These are phyloP conservation scores for Lobulomyces angularis DNA, from an alignment of 192 early-diverging fungal species.

Conservation along the genomic window DNA sequence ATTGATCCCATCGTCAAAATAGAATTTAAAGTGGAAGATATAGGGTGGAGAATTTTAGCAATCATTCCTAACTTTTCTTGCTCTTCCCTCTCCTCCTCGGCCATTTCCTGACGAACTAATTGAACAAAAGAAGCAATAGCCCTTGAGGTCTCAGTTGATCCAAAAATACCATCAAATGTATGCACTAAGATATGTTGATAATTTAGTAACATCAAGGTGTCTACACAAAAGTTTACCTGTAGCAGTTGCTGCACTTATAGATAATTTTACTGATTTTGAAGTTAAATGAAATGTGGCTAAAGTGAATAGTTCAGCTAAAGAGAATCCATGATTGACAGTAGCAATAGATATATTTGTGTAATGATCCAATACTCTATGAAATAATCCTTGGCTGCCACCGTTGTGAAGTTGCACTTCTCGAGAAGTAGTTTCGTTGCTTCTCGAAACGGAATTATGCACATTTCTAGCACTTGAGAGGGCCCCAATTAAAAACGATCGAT, in stretches of 20 bases:
- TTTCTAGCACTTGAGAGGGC: conserved; percentile 1
- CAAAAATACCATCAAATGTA: conserved; percentile 89
- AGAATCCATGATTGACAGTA: conserved; percentile 46
- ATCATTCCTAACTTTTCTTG: not conserved
- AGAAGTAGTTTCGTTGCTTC: not conserved
- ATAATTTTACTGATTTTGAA: conserved; percentile 50
- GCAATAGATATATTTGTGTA: conserved; percentile 45
- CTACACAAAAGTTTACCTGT: conserved; percentile 1
- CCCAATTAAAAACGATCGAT: not conserved
- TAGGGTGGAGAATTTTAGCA: conserved; percentile 7
- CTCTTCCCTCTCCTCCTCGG: conserved; percentile 53
- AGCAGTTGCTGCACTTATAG: conserved; percentile 31
- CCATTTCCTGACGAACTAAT: conserved; percentile 61
- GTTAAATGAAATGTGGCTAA: conserved; percentile 57
- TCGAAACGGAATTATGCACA: not conserved
- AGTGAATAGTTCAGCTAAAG: conserved; percentile 48
- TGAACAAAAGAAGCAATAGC: conserved; percentile 70
- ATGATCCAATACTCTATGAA: conserved; percentile 36
- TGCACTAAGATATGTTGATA: conserved; percentile 80
- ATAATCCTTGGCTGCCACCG: conserved; percentile 4
- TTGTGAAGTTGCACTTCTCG: not conserved
- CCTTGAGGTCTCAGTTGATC: conserved; percentile 83
- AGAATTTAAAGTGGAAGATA: conserved; percentile 46
- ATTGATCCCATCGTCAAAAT: conserved; percentile 58
- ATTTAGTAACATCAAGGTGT: conserved; percentile 25